A percentile compares a stretch with the other conserved stretches of the same genome.
These are phyloP conservation scores for Carnegiea gigantea DNA, from an alignment of 179 eudicot species.

Conservation along the genomic window DNA sequence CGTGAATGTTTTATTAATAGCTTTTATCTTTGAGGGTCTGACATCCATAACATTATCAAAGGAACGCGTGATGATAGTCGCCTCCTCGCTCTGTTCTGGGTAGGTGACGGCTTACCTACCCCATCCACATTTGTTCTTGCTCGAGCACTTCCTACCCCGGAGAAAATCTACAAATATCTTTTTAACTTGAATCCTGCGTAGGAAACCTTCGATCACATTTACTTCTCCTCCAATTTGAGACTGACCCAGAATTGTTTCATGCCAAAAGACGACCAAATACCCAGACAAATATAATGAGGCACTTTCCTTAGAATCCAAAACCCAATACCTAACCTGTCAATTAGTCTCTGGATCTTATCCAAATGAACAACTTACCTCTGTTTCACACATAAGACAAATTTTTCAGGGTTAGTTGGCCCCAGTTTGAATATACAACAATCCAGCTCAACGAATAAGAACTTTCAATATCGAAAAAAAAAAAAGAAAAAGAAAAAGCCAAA, in stretches of 20 bases:
- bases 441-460: conserved; percentile 24
- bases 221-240: conserved; percentile 7
- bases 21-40: too few relatives aligned
- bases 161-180: background rate
- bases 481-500: background rate
- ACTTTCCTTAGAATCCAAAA: background rate
- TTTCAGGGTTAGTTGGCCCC: conserved; percentile 11
- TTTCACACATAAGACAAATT: conserved; percentile 13
- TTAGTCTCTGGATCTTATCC: conserved; percentile 26
- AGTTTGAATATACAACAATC: conserved; percentile 20
- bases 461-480: conserved; percentile 1
- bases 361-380: conserved; percentile 5
- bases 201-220: background rate
- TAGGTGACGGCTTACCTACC: conserved; percentile 5
- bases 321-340: conserved; percentile 14
- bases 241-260: background rate
- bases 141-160: background rate
- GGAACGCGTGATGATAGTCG: background rate
- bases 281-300: too few relatives aligned
- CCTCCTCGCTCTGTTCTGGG: background rate
- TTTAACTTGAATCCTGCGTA: background rate
- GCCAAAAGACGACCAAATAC: too few relatives aligned
- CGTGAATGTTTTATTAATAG: background rate
- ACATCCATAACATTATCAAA: too few relatives aligned
- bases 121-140: background rate